These are phyloP conservation scores for Fomitopsis pulvina DNA, from an alignment of 768 basidiomycete genomes.

Conservation along the genomic window DNA sequence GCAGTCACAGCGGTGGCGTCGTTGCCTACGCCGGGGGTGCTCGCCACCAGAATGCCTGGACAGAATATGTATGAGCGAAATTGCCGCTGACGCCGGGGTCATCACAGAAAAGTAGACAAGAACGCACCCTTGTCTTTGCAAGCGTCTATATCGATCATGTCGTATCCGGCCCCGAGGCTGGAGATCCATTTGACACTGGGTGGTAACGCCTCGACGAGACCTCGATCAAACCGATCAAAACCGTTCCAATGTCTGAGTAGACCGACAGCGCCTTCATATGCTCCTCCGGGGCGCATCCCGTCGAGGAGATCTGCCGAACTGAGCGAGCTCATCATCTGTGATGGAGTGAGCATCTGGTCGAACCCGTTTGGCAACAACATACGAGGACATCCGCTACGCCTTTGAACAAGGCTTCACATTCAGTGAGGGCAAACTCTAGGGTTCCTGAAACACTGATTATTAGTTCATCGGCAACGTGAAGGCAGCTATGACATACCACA, in stretches of 20 bases:
- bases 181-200: constrained; percentile 75
- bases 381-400: constrained; percentile 74
- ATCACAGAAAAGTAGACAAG: neutral
- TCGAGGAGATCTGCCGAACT: constrained; percentile 51
- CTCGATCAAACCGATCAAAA: constrained; percentile 79
- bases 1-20: constrained; percentile 89
- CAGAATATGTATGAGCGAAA: no score
- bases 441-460: constrained; percentile 29
- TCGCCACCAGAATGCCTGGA: constrained; percentile 70
- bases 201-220: constrained; percentile 64
- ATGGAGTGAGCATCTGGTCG: no score
- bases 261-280: constrained; percentile 64
- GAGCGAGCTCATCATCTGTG: constrained; percentile 13
- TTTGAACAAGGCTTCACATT: constrained; percentile 56
- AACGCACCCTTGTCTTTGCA: constrained; percentile 60
- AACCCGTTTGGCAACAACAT: constrained; percentile 24
- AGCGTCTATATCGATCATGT: constrained; percentile 72
- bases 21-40: constrained; percentile 85
- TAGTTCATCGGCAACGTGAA: neutral
- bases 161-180: constrained; percentile 90
- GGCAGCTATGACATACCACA: constrained; percentile 8
- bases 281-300: constrained; percentile 56
- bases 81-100: no score
- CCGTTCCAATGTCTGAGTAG: constrained; percentile 71
- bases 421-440: constrained; percentile 77